These are phyloP conservation scores for Mercurialis annua DNA, from an alignment of 345 rosid genomes.

Conservation along the genomic window DNA sequence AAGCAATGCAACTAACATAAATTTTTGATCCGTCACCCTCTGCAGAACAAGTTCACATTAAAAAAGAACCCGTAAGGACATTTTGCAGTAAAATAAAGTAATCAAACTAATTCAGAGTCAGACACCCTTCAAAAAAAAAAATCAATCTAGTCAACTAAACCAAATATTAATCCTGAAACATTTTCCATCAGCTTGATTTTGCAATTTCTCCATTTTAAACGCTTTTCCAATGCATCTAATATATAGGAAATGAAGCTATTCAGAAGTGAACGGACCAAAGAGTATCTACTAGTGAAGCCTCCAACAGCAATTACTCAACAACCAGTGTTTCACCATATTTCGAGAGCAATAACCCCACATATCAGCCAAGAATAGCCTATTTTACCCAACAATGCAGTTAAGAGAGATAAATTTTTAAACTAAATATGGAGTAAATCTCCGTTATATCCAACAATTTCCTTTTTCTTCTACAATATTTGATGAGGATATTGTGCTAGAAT, in stretches of 20 bases:
- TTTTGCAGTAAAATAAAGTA: neutral
- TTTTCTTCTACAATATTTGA: no score
- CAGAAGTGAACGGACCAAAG: neutral
- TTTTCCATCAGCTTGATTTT: neutral
- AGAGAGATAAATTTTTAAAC: no score
- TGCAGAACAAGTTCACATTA: conserved; percentile 23
- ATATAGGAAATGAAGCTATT: neutral
- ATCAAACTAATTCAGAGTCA: neutral
- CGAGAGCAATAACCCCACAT: no score
- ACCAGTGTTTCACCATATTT: no score
- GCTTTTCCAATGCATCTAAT: neutral
- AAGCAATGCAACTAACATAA: conserved; percentile 89
- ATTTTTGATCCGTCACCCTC: conserved; percentile 99
- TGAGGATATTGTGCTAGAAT: no score
- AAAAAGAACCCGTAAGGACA: neutral
- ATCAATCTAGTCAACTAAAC: neutral
- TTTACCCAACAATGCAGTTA: no score
- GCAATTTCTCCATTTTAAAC: neutral
- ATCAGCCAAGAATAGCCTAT: no score
- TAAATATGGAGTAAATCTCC: no score
- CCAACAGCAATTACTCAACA: no score
- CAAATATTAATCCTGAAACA: neutral
- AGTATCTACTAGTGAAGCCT: no score
- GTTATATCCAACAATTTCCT: no score
- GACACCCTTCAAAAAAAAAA: neutral